Evolutionary conservation across 2,329 filamentous ascomycete species (phyloP), one percentile per base, ranked within the genome.

Genomic region (Fusarium ambrosium): DNA sequence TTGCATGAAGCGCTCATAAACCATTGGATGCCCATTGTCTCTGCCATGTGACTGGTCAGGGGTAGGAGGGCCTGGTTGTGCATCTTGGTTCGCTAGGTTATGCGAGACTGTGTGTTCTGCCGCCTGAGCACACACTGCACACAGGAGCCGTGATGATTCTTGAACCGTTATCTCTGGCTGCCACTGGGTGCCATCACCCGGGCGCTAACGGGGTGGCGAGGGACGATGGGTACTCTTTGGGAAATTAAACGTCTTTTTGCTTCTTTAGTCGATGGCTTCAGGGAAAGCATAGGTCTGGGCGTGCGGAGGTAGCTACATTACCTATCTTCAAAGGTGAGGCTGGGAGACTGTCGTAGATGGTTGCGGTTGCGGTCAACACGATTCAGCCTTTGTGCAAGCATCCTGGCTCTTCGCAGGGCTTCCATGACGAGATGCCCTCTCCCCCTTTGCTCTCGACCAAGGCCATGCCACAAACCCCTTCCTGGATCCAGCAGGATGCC

Each of bases 1-100:
- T 73, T 75, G 72, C 72, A 75, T 75, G 72, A 73, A 70, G 63
- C 27, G 66, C 66, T 73, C 72, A 75, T 73, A 75, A 75, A 36
- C 72, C 37, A 61, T 36, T 70, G 27, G 45, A 29, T 39, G n/a
- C 20, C 16, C 9, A 55, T 62, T 56, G 62, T 67, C 22, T 29
- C 36, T 34, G 53, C 48, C 37, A 66, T 70, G 29, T 60, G 37
- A 74, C 72, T 74, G 61, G 72, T 36, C 53, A 75, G 69, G 60
- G 62, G 51, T 14, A 14, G 27, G 48, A 55, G 48, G 27, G 11
- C 18, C 18, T 37, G 34, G 27, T 72, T 74, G 72, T 74, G 72
- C 69, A 75, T 53, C 58, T 55, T 63, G 48, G 58, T 64, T 66
- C 48, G 59, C 62, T 45, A 37, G 37, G 48, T 74, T 74, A 55